phyloP scores from a whole-genome alignment of 495 filamentous ascomycete species.

The Rostrohypoxylon terebratum region DNA sequence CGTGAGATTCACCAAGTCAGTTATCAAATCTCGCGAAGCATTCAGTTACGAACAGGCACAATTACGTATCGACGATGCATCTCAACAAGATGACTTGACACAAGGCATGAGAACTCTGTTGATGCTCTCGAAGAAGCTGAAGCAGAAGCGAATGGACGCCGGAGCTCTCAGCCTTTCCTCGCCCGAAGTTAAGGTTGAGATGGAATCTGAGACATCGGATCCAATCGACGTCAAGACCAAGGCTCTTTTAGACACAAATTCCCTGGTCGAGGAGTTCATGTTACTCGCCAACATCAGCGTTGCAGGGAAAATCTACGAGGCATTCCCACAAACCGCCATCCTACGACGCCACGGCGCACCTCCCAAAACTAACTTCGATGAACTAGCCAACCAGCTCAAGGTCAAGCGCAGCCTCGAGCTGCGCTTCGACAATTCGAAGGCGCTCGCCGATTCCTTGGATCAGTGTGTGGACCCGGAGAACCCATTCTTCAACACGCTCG shows the following conservation, averaged over 20 bases:
- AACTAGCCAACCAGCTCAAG: conserved; percentile 86
- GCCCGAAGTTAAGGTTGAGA: conserved; percentile 93
- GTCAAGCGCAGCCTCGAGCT: conserved; percentile 84
- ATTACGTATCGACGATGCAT: conserved; percentile 86
- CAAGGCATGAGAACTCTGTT: conserved; percentile 89
- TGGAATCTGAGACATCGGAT: conserved; percentile 93
- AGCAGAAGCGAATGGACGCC: conserved; percentile 94
- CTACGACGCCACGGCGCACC: conserved; percentile 91
- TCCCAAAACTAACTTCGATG: conserved; percentile 95
- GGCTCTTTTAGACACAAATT: conserved; percentile 93
- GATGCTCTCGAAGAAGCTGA: conserved; percentile 91
- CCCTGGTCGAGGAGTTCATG: conserved; percentile 99
- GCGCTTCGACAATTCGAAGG: conserved; percentile 83
- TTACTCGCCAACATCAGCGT: conserved; percentile 96
- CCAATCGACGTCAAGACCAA: conserved; percentile 97
- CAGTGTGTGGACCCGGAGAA: conserved; percentile 81
- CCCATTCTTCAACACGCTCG: conserved; percentile 97
- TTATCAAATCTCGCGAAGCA: conserved; percentile 96
- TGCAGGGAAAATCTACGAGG: conserved; percentile 83
- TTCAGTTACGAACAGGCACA: conserved; percentile 98
- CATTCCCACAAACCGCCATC: conserved; percentile 95
- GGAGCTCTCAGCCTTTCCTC: conserved; percentile 94
- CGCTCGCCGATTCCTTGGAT: conserved; percentile 91
- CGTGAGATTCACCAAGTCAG: conserved; percentile 90
- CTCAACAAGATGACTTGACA: conserved; percentile 88